Conservation (phyloP, 768 basidiomycete genomes). For the Tylopilus plumbeoviolaceoides region DNA sequence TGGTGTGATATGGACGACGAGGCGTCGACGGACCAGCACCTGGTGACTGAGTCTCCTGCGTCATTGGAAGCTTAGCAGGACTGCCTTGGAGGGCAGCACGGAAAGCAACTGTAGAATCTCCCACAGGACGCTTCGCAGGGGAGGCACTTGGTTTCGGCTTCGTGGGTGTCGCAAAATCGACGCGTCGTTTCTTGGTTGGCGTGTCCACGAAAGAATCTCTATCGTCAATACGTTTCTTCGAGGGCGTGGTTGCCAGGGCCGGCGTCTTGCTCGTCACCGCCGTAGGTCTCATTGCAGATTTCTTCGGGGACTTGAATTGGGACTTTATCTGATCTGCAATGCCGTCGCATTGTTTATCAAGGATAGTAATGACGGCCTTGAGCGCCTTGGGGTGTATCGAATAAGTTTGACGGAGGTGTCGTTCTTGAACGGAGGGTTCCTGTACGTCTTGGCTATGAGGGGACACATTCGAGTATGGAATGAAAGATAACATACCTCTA, state of each 20-base stretch:
- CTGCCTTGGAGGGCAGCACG: constrained; percentile 13
- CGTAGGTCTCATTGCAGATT: constrained; percentile 17
- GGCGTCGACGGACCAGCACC: constrained; percentile 25
- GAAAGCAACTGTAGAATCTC: constrained; percentile 14
- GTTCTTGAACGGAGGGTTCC: constrained; percentile 23
- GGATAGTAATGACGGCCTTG: constrained; percentile 15
- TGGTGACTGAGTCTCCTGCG: not conserved
- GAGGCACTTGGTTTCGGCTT: constrained; percentile 15
- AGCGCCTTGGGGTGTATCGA: constrained; percentile 12
- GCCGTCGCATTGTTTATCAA: constrained; percentile 25
- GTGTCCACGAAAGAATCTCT: constrained; percentile 34
- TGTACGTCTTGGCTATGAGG: not conserved
- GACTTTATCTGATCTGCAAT: constrained; percentile 24
- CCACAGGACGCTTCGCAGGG: constrained; percentile 3
- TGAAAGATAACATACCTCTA: constrained; percentile 29
- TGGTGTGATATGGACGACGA: constrained; percentile 12
- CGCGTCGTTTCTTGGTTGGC: constrained; percentile 40
- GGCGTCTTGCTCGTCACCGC: not conserved
- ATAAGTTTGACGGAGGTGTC: constrained; percentile 15
- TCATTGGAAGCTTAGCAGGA: constrained; percentile 2
- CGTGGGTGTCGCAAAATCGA: constrained; percentile 15
- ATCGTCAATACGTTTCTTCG: constrained; percentile 34
- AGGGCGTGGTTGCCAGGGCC: constrained; percentile 15
- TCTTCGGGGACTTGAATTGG: constrained; percentile 18
- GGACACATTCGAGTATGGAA: not conserved